Conservation (phyloP, 306 rosid genomes). For the Luffa aegyptiaca region DNA sequence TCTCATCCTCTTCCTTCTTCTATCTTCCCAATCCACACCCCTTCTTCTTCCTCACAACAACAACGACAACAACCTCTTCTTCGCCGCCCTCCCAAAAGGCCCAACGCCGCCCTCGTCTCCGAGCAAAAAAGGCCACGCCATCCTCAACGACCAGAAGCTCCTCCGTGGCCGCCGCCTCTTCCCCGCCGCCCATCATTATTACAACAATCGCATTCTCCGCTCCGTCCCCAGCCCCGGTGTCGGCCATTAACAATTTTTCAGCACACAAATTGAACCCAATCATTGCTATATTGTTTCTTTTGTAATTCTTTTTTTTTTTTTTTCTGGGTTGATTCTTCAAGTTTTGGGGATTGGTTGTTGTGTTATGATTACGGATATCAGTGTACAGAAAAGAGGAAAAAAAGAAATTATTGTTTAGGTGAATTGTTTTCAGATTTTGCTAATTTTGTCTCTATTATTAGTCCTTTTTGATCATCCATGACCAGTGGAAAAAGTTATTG, state of each 20-base stretch:
- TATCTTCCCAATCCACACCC: not conserved
- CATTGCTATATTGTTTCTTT: not conserved
- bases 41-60: not conserved
- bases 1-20: not conserved
- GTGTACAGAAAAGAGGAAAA: not conserved
- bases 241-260: not conserved
- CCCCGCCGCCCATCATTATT: not conserved
- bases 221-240: constrained; percentile 14
- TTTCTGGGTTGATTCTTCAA: not conserved
- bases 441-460: no score
- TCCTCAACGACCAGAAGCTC: not conserved
- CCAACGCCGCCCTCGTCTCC: not conserved
- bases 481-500: no score
- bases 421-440: not conserved
- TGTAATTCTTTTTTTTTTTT: not conserved
- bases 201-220: constrained; percentile 3
- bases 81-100: not conserved
- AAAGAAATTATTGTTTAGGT: not conserved
- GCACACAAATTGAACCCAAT: not conserved
- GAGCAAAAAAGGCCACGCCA: not conserved
- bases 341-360: not conserved
- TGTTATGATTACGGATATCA: not conserved
- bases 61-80: not conserved
- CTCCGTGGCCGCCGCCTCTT: not conserved
- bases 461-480: not conserved